A percentile compares a stretch with the other conserved stretches of the same genome.
These are phyloP conservation scores for Beta macrorhiza DNA, from an alignment of 179 eudicot species.

Conservation along the genomic window DNA sequence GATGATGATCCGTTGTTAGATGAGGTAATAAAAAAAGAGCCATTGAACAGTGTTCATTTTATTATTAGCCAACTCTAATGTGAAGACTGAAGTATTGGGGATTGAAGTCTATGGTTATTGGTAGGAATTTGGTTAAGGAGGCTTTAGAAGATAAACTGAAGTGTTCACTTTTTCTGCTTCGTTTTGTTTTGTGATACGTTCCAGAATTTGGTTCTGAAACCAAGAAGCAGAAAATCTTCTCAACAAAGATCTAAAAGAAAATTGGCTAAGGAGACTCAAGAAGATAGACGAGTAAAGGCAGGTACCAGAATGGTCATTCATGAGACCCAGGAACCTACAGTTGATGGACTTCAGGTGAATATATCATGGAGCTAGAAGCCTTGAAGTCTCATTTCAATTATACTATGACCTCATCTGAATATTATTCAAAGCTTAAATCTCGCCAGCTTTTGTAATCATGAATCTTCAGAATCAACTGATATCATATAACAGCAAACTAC, in stretches of 20 bases:
- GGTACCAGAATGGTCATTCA: constrained; percentile 25
- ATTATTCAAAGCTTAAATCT: not conserved
- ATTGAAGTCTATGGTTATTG: not conserved
- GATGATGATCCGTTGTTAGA: constrained; percentile 38
- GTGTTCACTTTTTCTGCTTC: not conserved
- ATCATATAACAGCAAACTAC: not conserved
- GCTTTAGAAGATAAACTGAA: no score
- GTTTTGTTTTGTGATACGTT: constrained; percentile 1
- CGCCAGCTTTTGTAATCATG: not conserved
- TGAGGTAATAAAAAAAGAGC: constrained; percentile 48
- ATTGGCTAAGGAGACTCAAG: constrained; percentile 23
- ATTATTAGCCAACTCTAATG: not conserved
- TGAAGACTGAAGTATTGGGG: not conserved
- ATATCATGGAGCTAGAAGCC: not conserved
- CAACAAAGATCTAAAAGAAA: constrained; percentile 36
- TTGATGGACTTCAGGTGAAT: constrained; percentile 38
- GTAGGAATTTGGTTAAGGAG: no score
- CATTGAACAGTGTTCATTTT: not conserved
- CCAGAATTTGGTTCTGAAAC: constrained; percentile 42
- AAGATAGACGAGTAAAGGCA: constrained; percentile 27
- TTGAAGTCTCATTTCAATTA: not conserved
- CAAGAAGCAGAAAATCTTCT: constrained; percentile 31
- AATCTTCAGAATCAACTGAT: not conserved
- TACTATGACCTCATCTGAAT: not conserved
- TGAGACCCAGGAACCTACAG: constrained; percentile 25